Base-by-base conservation (phyloP, 2,329 filamentous ascomycete genomes). In the Diplodia sapinea region DNA sequence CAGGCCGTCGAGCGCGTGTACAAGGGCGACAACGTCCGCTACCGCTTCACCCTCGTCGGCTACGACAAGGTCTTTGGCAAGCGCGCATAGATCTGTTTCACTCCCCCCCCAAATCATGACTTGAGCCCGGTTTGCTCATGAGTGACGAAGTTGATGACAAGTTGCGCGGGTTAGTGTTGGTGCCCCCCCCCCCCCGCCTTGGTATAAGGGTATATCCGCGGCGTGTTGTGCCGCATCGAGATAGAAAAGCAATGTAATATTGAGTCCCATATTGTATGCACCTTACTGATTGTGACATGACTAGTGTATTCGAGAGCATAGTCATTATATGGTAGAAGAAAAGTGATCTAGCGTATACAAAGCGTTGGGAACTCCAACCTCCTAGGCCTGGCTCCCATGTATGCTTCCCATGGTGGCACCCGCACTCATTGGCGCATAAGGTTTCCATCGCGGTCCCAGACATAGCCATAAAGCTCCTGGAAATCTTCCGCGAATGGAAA, bases 1-100 rank as follows among this genome's bases (percentile, higher is more conserved):
- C 84, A 92, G 80, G 91, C 88, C 0, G 86, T 92, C 20, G 84
- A 88, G 76, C 84, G 88, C 70, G 86, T 94, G 62, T 77, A 78
- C 68, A 87, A 90, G 74, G 87, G 87, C 70, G 90, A 90, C 72
- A 86, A 91, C 76, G 89, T 93, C 15, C 84, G 85, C 40, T 94
- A 92, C 76, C 84, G 91, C 50, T 89, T 92, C 73, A 91, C 90
- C 0, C 77, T 94, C 73, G 87, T 86, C 13, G 86, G 86, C 11
- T 91, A 85, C 72, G 87, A 91, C 72, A 87, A 90, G 81, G 86
- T 82, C 0, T 92, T 91, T 75, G 88, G 87, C 56, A 80, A 83
- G 79, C 66, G 66, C 57, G 66, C 51, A 54, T 68, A 68, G 55
- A 67, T 5, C 2, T 26, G 23, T 3, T 26, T 26, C 23, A 26